Evolutionary conservation across 805 yeast species (phyloP).

Genomic region (Cyberlindnera petersonii): DNA sequence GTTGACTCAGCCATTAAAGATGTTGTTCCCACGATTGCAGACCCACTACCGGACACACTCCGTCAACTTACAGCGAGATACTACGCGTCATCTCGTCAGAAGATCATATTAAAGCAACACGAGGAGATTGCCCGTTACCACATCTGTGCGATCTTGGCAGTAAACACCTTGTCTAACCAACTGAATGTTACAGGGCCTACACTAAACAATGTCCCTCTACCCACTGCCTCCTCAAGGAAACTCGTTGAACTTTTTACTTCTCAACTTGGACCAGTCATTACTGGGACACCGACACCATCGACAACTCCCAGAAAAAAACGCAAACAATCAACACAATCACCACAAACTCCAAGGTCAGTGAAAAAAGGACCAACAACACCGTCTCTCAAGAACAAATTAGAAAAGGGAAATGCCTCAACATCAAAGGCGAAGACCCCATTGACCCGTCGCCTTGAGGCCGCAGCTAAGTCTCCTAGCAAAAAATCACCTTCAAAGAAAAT

Average conservation of each 20-base stretch:
- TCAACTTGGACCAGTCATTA: slow-evolving; percentile 3
- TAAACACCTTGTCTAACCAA: slow-evolving; percentile 42
- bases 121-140: slow-evolving; percentile 67
- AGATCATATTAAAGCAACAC: slow-evolving; percentile 43
- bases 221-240: slow-evolving; percentile 38
- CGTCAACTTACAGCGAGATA: slow-evolving; percentile 28
- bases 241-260: slow-evolving; percentile 22
- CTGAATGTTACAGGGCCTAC: slow-evolving; percentile 48
- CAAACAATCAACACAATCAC: slow-evolving; percentile 1
- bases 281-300: slow-evolving; percentile 8
- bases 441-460: slow-evolving; percentile 3
- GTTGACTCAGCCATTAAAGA: slow-evolving; percentile 40
- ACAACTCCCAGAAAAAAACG: slow-evolving; percentile 21
- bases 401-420: neutral
- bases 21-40: slow-evolving; percentile 45
- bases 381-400: slow-evolving; percentile 1
- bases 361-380: neutral
- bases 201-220: slow-evolving; percentile 54
- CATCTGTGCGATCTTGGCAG: slow-evolving; percentile 60
- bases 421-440: slow-evolving; percentile 2
- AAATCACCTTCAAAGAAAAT: slow-evolving; percentile 20
- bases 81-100: slow-evolving; percentile 48
- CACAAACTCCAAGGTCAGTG: neutral
- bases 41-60: slow-evolving; percentile 41
- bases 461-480: neutral